These are phyloP conservation scores for Parietaria judaica DNA, from an alignment of 306 rosid genomes.

Conservation along the genomic window DNA sequence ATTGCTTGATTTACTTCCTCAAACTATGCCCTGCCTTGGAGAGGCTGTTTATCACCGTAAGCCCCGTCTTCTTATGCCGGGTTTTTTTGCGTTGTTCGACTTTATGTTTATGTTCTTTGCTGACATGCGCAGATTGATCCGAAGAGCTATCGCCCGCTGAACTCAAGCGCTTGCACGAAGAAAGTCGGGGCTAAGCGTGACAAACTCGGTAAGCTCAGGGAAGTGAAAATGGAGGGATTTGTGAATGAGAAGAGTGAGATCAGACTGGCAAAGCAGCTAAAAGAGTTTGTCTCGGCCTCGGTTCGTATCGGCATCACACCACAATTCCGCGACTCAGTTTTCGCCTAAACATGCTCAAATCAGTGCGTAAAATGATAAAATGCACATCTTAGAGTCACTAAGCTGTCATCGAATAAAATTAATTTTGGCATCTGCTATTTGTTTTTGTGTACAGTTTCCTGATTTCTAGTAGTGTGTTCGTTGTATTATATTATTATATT, in stretches of 20 bases:
- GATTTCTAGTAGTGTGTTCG: too few relatives aligned
- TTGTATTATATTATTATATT: too few relatives aligned
- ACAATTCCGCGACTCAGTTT: conserved; percentile 3
- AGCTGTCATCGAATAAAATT: too few relatives aligned
- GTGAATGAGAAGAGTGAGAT: conserved; percentile 27
- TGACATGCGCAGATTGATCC: conserved; percentile 40
- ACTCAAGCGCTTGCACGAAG: conserved; percentile 18
- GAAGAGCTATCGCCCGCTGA: conserved; percentile 18
- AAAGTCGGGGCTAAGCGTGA: conserved; percentile 15
- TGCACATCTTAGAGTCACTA: too few relatives aligned
- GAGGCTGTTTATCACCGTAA: conserved; percentile 40
- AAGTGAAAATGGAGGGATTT: conserved; percentile 40
- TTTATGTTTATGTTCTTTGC: neutral
- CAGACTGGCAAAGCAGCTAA: conserved; percentile 23
- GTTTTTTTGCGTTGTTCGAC: neutral
- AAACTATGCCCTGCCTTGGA: conserved; percentile 58
- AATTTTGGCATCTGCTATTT: too few relatives aligned
- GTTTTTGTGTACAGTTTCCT: too few relatives aligned
- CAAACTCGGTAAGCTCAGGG: conserved; percentile 30
- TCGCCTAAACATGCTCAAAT: conserved; percentile 19
- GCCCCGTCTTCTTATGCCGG: neutral
- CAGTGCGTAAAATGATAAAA: conserved; percentile 3
- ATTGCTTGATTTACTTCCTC: conserved; percentile 42
- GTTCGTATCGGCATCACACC: conserved; percentile 30
- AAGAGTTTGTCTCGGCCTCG: conserved; percentile 26